Conservation (phyloP, 768 basidiomycete species). For the Trametes sanguinea region DNA sequence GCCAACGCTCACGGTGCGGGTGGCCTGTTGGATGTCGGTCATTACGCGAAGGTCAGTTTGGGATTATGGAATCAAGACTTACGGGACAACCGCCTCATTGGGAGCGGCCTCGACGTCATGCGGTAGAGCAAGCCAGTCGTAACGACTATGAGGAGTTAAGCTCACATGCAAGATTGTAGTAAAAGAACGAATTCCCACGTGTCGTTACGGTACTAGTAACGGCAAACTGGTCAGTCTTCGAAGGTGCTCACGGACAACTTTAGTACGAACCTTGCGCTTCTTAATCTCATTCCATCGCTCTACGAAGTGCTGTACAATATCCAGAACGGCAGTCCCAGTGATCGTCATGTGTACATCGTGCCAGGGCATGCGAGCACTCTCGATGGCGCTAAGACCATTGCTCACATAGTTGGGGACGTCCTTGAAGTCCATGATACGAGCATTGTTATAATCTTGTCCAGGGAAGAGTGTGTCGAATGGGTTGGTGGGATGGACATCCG, state of each 20-base stretch:
- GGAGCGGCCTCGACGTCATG: constrained; percentile 64
- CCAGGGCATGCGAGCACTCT: constrained; percentile 88
- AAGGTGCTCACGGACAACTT: no score
- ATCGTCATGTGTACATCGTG: constrained; percentile 95
- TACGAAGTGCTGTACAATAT: constrained; percentile 90
- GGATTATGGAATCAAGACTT: constrained; percentile 26
- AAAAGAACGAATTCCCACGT: constrained; percentile 39
- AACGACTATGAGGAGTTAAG: constrained; percentile 38
- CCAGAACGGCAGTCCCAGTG: constrained; percentile 79
- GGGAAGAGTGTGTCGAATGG: constrained; percentile 85
- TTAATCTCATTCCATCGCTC: constrained; percentile 93
- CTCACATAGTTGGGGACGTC: constrained; percentile 75
- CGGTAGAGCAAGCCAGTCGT: constrained; percentile 77
- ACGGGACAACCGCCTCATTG: constrained; percentile 67
- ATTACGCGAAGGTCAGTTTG: not conserved
- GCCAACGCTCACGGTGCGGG: constrained; percentile 68
- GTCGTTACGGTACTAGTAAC: constrained; percentile 40
- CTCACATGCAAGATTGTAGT: not conserved
- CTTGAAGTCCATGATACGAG: constrained; percentile 82
- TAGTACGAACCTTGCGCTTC: constrained; percentile 62
- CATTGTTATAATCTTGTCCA: constrained; percentile 93
- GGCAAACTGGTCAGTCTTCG: not conserved
- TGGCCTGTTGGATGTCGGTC: constrained; percentile 44
- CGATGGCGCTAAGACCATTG: constrained; percentile 66
- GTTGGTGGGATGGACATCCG: constrained; percentile 90